These are phyloP conservation scores for Plasmopara muralis DNA, from an alignment of 352 stramenopile species.

Conservation along the genomic window DNA sequence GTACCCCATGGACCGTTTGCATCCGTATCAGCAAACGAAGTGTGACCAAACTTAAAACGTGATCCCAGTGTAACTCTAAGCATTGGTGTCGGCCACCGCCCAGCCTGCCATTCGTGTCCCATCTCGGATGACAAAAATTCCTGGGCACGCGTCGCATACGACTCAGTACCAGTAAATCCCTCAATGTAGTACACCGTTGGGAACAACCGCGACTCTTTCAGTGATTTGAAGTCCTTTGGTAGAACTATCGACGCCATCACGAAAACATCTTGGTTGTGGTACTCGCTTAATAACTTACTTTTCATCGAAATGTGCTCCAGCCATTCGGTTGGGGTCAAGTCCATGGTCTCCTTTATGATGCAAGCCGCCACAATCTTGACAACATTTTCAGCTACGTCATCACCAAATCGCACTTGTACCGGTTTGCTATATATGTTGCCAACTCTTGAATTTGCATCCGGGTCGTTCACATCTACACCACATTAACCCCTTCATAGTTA, in stretches of 20 bases:
- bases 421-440: slow-evolving; percentile 63
- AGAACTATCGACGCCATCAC: slow-evolving; percentile 65
- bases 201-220: slow-evolving; percentile 24
- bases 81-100: slow-evolving; percentile 53
- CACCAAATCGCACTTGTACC: slow-evolving; percentile 31
- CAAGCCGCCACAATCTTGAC: slow-evolving; percentile 50
- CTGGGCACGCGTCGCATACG: slow-evolving; percentile 51
- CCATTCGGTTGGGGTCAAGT: slow-evolving; percentile 44
- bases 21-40: slow-evolving; percentile 64
- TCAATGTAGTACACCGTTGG: slow-evolving; percentile 76
- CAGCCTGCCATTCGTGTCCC: slow-evolving; percentile 47
- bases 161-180: slow-evolving; percentile 63
- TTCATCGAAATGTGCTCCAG: slow-evolving; percentile 64
- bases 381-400: slow-evolving; percentile 20
- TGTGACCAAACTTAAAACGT: slow-evolving; percentile 70
- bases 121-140: slow-evolving; percentile 60
- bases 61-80: slow-evolving; percentile 66
- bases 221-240: slow-evolving; percentile 43
- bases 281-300: slow-evolving; percentile 59
- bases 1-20: slow-evolving; percentile 61
- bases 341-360: slow-evolving; percentile 35
- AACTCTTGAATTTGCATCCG: slow-evolving; percentile 52
- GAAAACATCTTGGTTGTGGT: slow-evolving; percentile 56
- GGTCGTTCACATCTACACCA: slow-evolving; percentile 49
- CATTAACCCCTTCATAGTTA: neutral